Conservation (phyloP, 805 yeast genomes). For the Pichia californica region DNA sequence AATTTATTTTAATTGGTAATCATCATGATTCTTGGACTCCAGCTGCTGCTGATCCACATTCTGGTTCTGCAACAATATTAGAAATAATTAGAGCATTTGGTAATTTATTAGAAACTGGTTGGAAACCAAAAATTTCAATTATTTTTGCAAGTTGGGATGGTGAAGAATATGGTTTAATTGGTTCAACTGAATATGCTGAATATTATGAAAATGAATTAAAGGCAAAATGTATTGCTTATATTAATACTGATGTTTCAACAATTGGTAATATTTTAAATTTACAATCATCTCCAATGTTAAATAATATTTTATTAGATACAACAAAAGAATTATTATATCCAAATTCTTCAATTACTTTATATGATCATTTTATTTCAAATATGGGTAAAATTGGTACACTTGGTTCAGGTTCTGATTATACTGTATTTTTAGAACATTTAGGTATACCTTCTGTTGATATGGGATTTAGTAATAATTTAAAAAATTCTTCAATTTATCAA, state of each 20-base stretch:
- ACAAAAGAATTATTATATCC: slow-evolving; percentile 46
- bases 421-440: slow-evolving; percentile 51
- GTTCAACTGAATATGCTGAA: slow-evolving; percentile 76
- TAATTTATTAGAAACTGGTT: slow-evolving; percentile 45
- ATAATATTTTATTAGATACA: slow-evolving; percentile 37
- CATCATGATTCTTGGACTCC: slow-evolving; percentile 80
- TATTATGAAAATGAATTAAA: slow-evolving; percentile 41
- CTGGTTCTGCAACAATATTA: slow-evolving; percentile 59
- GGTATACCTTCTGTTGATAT: slow-evolving; percentile 58
- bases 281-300: slow-evolving; percentile 55
- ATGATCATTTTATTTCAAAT: slow-evolving; percentile 31
- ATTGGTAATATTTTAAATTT: slow-evolving; percentile 47
- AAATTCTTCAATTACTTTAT: slow-evolving; percentile 25
- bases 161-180: slow-evolving; percentile 64
- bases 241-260: slow-evolving; percentile 64
- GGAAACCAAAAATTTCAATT: slow-evolving; percentile 70
- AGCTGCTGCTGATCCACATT: slow-evolving; percentile 75
- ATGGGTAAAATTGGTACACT: slow-evolving; percentile 37
- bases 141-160: slow-evolving; percentile 78
- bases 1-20: slow-evolving; percentile 61
- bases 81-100: slow-evolving; percentile 60
- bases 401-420: slow-evolving; percentile 70
- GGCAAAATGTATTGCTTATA: slow-evolving; percentile 53
- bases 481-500: slow-evolving; percentile 56
- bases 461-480: slow-evolving; percentile 39